Conservation (phyloP, 1,139 yeast species). For the Yarrowia galli region DNA sequence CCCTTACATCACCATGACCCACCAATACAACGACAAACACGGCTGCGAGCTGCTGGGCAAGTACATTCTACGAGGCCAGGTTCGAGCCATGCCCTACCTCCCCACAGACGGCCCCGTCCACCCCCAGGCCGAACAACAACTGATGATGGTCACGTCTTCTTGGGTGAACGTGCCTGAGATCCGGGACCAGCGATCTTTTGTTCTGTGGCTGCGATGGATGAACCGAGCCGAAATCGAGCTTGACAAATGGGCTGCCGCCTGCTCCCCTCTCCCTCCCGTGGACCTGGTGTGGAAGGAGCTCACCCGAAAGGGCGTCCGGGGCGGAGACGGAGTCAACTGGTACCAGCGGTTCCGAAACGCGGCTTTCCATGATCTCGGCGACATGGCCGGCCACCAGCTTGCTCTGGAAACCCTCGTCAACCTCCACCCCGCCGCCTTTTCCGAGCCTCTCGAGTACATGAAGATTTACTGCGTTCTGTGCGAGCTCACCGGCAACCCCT, state of each 20-base stretch:
- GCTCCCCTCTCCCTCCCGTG: constrained; percentile 31
- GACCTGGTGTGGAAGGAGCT: constrained; percentile 35
- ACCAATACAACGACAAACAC: constrained; percentile 35
- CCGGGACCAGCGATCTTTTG: constrained; percentile 34
- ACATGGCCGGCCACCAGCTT: constrained; percentile 35
- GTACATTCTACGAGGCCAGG: constrained; percentile 38
- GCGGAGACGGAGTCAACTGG: constrained; percentile 36
- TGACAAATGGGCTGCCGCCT: constrained; percentile 35
- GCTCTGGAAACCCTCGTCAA: constrained; percentile 33
- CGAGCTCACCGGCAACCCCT: constrained; percentile 38
- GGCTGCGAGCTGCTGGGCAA: constrained; percentile 37
- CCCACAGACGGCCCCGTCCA: constrained; percentile 27
- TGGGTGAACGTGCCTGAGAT: constrained; percentile 35
- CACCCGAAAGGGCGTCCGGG: constrained; percentile 30
- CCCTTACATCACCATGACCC: constrained; percentile 6
- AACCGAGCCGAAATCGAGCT: constrained; percentile 33
- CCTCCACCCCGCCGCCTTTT: constrained; percentile 33
- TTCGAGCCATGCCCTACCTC: constrained; percentile 27
- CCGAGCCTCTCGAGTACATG: constrained; percentile 34
- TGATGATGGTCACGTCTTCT: constrained; percentile 28
- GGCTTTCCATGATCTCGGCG: constrained; percentile 33
- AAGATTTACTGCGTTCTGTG: constrained; percentile 30
- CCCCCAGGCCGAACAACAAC: constrained; percentile 36
- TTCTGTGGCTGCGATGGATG: constrained; percentile 37
- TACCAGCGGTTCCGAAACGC: constrained; percentile 36